Evolutionary conservation across 306 rosid genomes (phyloP), one percentile per base, ranked within the genome.

Genomic region (Trifolium fragiferum): DNA sequence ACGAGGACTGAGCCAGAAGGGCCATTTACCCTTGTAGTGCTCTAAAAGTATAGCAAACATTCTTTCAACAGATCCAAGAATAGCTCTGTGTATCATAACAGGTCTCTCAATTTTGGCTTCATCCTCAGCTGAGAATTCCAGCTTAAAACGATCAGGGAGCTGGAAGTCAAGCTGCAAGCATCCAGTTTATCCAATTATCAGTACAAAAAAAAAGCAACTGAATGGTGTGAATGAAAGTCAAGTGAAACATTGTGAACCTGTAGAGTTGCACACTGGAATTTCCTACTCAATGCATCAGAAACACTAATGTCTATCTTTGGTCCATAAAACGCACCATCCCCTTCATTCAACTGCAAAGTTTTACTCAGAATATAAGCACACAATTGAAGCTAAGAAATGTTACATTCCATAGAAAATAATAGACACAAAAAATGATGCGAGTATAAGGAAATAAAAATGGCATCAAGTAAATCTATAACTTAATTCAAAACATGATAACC

Each of bases 1-100:
- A 58, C 96, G 98, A 62, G 98, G 97, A 86, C 97, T 93, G 62
- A 93, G 97, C 97, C 98, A 93, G 79, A 93, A 89, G 64, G 98
- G 98, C 97, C 98, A 93, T 81, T 91, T 93, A 32, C 98, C 98
- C 82, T 91, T 91, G 82, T 87, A 93, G 83, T 93, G 96, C 88
- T 91, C 98, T 84, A 93, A 81, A 68, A 93, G 84, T 63, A 91
- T 91, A 63, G 96, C 97, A 89, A 93, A 89, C 97, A 93, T 91
- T 38, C 98, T 88, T 73, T 91, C 96, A 77, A 91, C 97, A 68
- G 98, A 91, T 59, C 98, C 97, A 66, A 93, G 86, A 76, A 93
- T 78, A 57, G 98, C 97, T 87, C 97, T 83, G 82, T 91, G 98
- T 67, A 93, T 93, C 98, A 93, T 93, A 69, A 93, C 98, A 35